Evolutionary conservation across 2,329 filamentous ascomycete species (phyloP).

Genomic region (Aureobasidium musti): DNA sequence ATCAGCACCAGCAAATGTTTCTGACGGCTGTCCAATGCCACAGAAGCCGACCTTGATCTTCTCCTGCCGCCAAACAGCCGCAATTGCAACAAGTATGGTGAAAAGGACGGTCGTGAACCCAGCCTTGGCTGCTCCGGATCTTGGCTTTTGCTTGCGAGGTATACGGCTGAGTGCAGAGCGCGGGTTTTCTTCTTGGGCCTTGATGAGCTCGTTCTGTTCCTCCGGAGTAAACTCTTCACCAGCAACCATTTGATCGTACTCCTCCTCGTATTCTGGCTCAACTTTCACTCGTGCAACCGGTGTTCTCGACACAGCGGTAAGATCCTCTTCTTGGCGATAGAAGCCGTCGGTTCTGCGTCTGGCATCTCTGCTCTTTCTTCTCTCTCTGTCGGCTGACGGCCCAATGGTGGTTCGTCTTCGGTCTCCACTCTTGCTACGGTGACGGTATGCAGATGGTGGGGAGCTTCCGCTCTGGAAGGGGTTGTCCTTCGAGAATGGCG

Average conservation of each 20-base stretch:
- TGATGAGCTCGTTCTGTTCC: slow-evolving; percentile 76
- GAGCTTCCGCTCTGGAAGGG: slow-evolving; percentile 88
- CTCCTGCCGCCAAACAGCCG: slow-evolving; percentile 85
- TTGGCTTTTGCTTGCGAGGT: slow-evolving; percentile 22
- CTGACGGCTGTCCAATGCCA: slow-evolving; percentile 69
- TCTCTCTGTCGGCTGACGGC: slow-evolving; percentile 43
- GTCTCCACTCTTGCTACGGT: slow-evolving; percentile 45
- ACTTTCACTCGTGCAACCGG: slow-evolving; percentile 50
- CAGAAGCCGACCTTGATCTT: slow-evolving; percentile 97
- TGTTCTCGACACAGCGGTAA: slow-evolving; percentile 59
- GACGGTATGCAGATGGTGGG: slow-evolving; percentile 50
- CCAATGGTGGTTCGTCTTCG: slow-evolving; percentile 57
- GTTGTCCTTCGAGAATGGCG: slow-evolving; percentile 84
- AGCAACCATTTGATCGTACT: slow-evolving; percentile 56
- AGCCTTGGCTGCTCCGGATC: slow-evolving; percentile 54
- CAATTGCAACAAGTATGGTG: slow-evolving; percentile 70
- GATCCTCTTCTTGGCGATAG: slow-evolving; percentile 54
- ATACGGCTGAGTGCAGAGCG: slow-evolving; percentile 12
- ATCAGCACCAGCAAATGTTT: slow-evolving; percentile 60
- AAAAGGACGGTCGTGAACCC: slow-evolving; percentile 72
- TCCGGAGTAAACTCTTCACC: slow-evolving; percentile 95
- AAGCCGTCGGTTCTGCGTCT: slow-evolving; percentile 49
- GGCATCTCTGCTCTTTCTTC: slow-evolving; percentile 47
- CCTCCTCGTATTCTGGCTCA: slow-evolving; percentile 34
- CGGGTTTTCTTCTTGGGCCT: slow-evolving; percentile 37